phyloP scores from a whole-genome alignment of 73 alveolate species.

The Stentor roeselii region DNA sequence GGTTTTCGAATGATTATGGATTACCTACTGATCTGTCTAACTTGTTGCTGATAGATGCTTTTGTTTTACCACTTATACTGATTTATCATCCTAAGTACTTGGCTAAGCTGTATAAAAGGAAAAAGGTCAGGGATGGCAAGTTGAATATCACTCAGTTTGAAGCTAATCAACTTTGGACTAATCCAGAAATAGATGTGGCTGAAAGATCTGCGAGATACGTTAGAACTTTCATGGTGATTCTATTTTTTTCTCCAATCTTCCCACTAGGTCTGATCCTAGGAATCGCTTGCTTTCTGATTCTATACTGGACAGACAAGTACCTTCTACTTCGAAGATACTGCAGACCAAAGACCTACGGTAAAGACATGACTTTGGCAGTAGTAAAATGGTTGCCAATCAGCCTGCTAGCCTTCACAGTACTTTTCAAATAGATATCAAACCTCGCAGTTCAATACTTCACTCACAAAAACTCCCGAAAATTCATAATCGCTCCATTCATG shows the following conservation, averaged over 20 bases:
- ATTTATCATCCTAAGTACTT: constrained; percentile 33
- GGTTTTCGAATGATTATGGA: constrained; percentile 45
- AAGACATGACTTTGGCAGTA: constrained; percentile 33
- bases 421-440: background rate
- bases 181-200: constrained; percentile 58
- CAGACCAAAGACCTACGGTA: constrained; percentile 47
- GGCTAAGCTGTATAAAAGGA: constrained; percentile 23
- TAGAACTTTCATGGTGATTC: constrained; percentile 41
- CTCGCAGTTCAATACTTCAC: background rate
- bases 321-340: constrained; percentile 45
- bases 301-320: constrained; percentile 60
- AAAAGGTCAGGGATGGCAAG: constrained; percentile 28
- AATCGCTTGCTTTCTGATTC: constrained; percentile 35
- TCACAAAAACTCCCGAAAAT: background rate
- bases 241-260: constrained; percentile 50
- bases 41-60: constrained; percentile 32
- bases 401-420: background rate
- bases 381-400: background rate
- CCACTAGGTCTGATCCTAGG: constrained; percentile 53
- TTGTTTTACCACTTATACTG: constrained; percentile 41
- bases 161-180: constrained; percentile 44
- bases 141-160: constrained; percentile 39
- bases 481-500: background rate
- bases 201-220: constrained; percentile 38
- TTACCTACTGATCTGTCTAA: constrained; percentile 35